A percentile compares a stretch with the other conserved stretches of the same genome.
These are phyloP conservation scores for Xylaria scruposa DNA, from an alignment of 495 filamentous ascomycete genomes.

Conservation along the genomic window DNA sequence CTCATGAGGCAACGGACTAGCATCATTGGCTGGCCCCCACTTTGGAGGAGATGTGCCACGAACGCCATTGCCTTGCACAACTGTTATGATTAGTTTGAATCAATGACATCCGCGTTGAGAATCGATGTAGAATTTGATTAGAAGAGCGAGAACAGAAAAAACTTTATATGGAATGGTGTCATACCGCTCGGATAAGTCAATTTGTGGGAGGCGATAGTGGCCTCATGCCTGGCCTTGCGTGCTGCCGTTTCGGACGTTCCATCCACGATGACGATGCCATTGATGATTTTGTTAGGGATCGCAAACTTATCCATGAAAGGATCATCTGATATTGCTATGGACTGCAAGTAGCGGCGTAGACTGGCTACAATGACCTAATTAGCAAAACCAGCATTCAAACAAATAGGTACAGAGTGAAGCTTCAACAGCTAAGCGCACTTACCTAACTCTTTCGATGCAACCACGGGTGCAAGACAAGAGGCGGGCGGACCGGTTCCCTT, in stretches of 20 bases:
- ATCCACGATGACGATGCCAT: slow-evolving; percentile 34
- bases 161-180: neutral
- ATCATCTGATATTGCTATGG: neutral
- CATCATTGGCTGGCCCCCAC: neutral
- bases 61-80: neutral
- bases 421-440: neutral
- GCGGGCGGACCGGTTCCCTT: neutral
- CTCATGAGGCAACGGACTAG: neutral
- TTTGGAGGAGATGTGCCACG: neutral
- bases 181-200: neutral
- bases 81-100: neutral
- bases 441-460: neutral
- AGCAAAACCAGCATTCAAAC: neutral
- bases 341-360: neutral
- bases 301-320: slow-evolving; percentile 27
- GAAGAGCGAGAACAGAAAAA: neutral
- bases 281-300: slow-evolving; percentile 23
- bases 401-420: neutral
- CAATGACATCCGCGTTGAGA: neutral
- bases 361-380: neutral
- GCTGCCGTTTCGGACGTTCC: slow-evolving; percentile 25
- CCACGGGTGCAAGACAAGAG: neutral
- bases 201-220: neutral
- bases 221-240: neutral
- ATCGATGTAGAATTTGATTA: neutral